A percentile compares a stretch with the other conserved stretches of the same genome.
These are phyloP conservation scores for Phytophthora brassicae DNA, from an alignment of 352 stramenopile genomes.

Conservation along the genomic window DNA sequence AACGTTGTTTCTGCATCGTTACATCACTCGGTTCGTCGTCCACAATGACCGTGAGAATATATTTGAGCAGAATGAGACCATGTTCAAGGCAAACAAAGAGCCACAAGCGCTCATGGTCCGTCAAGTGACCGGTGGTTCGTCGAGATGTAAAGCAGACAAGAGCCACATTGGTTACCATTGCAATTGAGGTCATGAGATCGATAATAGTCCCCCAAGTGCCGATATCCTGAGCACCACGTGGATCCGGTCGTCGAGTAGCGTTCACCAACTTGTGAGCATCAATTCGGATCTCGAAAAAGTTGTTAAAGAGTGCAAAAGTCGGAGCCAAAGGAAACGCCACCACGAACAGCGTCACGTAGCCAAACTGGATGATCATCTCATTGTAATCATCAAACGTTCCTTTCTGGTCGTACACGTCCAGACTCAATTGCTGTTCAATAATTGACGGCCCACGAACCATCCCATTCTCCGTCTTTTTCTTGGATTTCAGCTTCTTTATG, in stretches of 20 bases:
- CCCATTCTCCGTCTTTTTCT: slow-evolving; percentile 4
- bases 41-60: slow-evolving; percentile 63
- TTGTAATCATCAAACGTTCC: slow-evolving; percentile 87
- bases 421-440: slow-evolving; percentile 60
- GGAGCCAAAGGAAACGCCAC: slow-evolving; percentile 91
- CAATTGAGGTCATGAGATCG: slow-evolving; percentile 85
- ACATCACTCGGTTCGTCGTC: slow-evolving; percentile 74
- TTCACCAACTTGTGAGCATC: slow-evolving; percentile 87
- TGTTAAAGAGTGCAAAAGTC: slow-evolving; percentile 88
- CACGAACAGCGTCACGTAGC: slow-evolving; percentile 94
- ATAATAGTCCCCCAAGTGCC: slow-evolving; percentile 93
- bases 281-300: slow-evolving; percentile 92
- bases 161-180: slow-evolving; percentile 93
- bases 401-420: slow-evolving; percentile 72
- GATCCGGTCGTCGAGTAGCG: slow-evolving; percentile 69
- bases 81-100: slow-evolving; percentile 73
- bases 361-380: slow-evolving; percentile 89
- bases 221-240: slow-evolving; percentile 85
- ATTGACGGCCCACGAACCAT: slow-evolving; percentile 41
- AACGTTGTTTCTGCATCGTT: slow-evolving; percentile 68
- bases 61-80: slow-evolving; percentile 67
- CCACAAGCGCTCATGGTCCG: slow-evolving; percentile 50
- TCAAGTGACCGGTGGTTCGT: slow-evolving; percentile 48
- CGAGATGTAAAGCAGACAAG: slow-evolving; percentile 91
- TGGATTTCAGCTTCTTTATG: slow-evolving; percentile 53